Evolutionary conservation across 2,329 filamentous ascomycete species (phyloP), one percentile per base, ranked within the genome.

Genomic region (Aspergillus vadensis): DNA sequence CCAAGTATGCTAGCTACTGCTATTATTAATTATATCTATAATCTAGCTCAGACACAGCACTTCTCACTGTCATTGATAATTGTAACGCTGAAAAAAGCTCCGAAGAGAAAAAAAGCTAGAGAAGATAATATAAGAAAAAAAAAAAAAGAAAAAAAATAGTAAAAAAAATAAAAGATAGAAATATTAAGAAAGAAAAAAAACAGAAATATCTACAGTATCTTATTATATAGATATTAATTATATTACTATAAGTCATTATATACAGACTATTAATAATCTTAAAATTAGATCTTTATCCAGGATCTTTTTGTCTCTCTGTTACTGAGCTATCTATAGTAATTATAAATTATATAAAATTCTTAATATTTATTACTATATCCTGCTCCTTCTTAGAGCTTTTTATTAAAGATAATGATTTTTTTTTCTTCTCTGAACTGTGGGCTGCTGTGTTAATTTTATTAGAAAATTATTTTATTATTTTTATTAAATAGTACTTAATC

Each of bases 401-500:
- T 25, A 7, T 32, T 7, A 9, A 12, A 25, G 23, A 5, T 25
- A 25, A 25, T 25, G 23, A 25, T 30, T 12, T 9, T 8, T 6
- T 9, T 7, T 19, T 17, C 14, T 30, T 5, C 17, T 7, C 8
- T 5, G 2, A 14, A 36, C 7, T 21, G n/a, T 3, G 30, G 15
- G 30, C 4, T 38, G 10, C 36, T 17, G n/a, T 36, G 5, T 5
- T 25, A 6, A 10, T 6, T 12, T 15, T 12, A 15, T 54, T 7
- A 3, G 51, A 43, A 23, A 54, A 5, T 49, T 67, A 70, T 57
- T 74, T 76, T 14, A 76, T 72, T 74, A 76, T 76, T 49, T 72
- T 72, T 1, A 72, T 72, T 1, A 76, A 65, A 59, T 76, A 73
- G 0, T 73, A 62, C 53, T 74, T 75, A 56, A 77, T 77, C 1